A percentile compares a stretch with the other conserved stretches of the same genome.
These are phyloP conservation scores for Coniella lustricola DNA, from an alignment of 2,329 filamentous ascomycete genomes.

Conservation along the genomic window DNA sequence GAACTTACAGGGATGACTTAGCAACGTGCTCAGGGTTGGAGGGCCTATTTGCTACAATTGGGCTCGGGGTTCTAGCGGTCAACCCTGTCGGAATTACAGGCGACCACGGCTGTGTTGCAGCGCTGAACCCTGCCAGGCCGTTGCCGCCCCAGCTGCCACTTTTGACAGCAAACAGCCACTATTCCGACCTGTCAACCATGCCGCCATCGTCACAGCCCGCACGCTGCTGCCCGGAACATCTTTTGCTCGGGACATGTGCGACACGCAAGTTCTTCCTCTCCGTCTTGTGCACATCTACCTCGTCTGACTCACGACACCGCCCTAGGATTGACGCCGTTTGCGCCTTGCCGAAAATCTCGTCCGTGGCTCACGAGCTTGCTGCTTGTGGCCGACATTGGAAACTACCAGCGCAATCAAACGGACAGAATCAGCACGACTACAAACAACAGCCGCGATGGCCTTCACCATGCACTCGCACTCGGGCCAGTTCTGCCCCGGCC, in stretches of 20 bases:
- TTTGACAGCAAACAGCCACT: neutral
- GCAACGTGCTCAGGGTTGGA: neutral
- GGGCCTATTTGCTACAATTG: neutral
- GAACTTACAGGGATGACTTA: neutral
- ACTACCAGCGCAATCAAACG: neutral
- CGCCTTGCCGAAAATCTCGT: too few relatives aligned
- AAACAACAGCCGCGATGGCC: constrained; percentile 54
- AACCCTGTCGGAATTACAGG: too few relatives aligned
- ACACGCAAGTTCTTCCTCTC: too few relatives aligned
- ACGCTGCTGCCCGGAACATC: neutral
- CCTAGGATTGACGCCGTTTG: too few relatives aligned
- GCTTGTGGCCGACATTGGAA: neutral
- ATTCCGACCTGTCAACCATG: neutral
- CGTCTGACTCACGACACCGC: too few relatives aligned
- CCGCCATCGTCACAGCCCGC: neutral
- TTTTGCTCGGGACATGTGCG: neutral
- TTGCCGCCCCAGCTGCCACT: neutral
- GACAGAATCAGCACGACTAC: neutral
- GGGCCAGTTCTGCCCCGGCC: constrained; percentile 88
- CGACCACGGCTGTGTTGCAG: too few relatives aligned
- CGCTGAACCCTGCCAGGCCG: too few relatives aligned
- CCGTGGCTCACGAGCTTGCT: too few relatives aligned
- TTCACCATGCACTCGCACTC: constrained; percentile 98
- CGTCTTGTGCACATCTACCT: too few relatives aligned
- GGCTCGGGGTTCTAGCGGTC: neutral